Evolutionary conservation across 78 protist genomes (phyloP), one percentile per base, ranked within the genome.

Genomic region (Capsaspora owczarzaki): DNA sequence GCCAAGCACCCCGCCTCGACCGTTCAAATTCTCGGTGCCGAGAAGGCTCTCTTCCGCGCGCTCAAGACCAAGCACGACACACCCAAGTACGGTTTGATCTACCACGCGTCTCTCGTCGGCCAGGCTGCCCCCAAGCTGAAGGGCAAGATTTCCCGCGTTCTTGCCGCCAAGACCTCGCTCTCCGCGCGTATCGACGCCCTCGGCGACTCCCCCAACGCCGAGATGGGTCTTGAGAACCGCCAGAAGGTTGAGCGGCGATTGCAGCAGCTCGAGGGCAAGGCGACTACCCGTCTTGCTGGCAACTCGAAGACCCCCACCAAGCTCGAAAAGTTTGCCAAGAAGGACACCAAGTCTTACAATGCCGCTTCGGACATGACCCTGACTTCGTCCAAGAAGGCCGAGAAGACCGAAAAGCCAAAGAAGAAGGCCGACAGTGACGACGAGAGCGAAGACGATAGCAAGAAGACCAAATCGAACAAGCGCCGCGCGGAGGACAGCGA

Each of bases 1-100:
- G 98, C 99, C 82, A 95, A 95, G 90, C 85, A 90, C 80, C 98
- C 98, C 46, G 96, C 98, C 29, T 94, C 98, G 12, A 97, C 99
- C 56, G 90, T 95, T 40, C 99, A 95, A 80, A 89, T 95, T 77
- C 86, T 95, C 74, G 98, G 98, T 44, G 98, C 98, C 41, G 97
- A 96, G 81, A 96, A 96, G 85, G 98, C 96, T 5, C 85, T 95
- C 40, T 90, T 93, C 96, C 82, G 96, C 41, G 97, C 98, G 27
- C 82, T 96, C 19, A 94, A 95, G 90, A 70, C 92, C 0, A 89
- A 90, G 85, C 81, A 87, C 82, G 90, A 91, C 61, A 97, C 99
- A 10, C 99, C 99, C 38, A 96, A 95, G 91, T 98, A 96, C 91
- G 98, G 98, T 74, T 78, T 94, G 53, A 90, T 98, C 92, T 98